Evolutionary conservation across 495 filamentous ascomycete genomes (phyloP).

Genomic region (Parachaetomium inaequale): DNA sequence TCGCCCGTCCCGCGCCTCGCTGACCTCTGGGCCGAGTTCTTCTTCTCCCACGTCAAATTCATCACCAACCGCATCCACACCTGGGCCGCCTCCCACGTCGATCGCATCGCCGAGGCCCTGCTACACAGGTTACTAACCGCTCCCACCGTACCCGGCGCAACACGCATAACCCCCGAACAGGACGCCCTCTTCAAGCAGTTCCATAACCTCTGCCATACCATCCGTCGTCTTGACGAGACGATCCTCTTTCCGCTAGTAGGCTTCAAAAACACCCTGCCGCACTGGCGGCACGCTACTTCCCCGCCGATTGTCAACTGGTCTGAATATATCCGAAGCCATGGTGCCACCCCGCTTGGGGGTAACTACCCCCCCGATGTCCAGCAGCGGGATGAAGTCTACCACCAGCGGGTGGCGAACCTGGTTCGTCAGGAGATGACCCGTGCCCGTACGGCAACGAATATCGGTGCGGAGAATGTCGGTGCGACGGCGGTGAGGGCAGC

Average conservation of each 20-base stretch:
- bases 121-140: background rate
- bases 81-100: slow-evolving; percentile 11
- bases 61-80: slow-evolving; percentile 14
- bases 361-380: background rate
- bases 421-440: background rate
- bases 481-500: background rate
- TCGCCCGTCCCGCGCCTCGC: background rate
- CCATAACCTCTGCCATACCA: background rate
- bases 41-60: slow-evolving; percentile 15
- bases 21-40: slow-evolving; percentile 24
- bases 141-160: background rate
- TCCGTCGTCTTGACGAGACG: background rate
- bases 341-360: background rate
- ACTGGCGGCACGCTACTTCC: background rate
- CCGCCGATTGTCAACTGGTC: slow-evolving; percentile 17
- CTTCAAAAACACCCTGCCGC: slow-evolving; percentile 14
- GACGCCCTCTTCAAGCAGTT: background rate
- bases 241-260: slow-evolving; percentile 16
- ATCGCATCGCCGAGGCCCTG: background rate
- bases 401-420: background rate
- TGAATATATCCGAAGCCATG: background rate
- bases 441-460: background rate
- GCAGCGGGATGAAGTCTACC: slow-evolving; percentile 4
- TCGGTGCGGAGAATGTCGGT: background rate
- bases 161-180: background rate